Conservation (phyloP, 768 basidiomycete genomes). For the Boletus vermiculosoides region DNA sequence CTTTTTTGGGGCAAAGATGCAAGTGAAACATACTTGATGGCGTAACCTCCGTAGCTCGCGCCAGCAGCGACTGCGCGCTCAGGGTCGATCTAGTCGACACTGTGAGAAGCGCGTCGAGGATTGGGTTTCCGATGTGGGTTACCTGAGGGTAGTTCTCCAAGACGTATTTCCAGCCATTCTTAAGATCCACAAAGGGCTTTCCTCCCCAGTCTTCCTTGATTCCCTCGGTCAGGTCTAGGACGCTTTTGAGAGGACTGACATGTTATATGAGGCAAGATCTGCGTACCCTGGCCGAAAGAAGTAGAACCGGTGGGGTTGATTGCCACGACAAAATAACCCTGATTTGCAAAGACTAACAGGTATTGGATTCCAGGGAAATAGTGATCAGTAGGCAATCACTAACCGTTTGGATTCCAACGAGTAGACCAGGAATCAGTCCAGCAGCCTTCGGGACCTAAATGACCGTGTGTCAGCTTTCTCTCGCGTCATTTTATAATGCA, state of each 20-base stretch:
- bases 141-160: conserved; percentile 71
- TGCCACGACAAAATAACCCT: conserved; percentile 84
- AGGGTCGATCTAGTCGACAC: conserved; percentile 53
- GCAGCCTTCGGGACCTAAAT: conserved; percentile 68
- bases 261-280: not conserved
- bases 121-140: not conserved
- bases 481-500: not conserved
- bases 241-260: not conserved
- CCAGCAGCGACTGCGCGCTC: conserved; percentile 76
- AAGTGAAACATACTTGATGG: conserved; percentile 65
- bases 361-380: not conserved
- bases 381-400: not conserved
- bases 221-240: conserved; percentile 71
- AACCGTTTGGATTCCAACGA: conserved; percentile 88
- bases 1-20: not conserved
- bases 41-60: conserved; percentile 84
- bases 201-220: conserved; percentile 84
- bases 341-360: conserved; percentile 69
- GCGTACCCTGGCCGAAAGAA: conserved; percentile 80
- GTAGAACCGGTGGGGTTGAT: conserved; percentile 96
- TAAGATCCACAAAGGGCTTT: conserved; percentile 77
- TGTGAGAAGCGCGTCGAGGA: not conserved
- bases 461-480: not conserved
- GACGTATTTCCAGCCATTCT: conserved; percentile 70
- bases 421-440: conserved; percentile 94